Evolutionary conservation across 495 filamentous ascomycete species (phyloP), one percentile per base, ranked within the genome.

Genomic region (Cladorrhinum samala): DNA sequence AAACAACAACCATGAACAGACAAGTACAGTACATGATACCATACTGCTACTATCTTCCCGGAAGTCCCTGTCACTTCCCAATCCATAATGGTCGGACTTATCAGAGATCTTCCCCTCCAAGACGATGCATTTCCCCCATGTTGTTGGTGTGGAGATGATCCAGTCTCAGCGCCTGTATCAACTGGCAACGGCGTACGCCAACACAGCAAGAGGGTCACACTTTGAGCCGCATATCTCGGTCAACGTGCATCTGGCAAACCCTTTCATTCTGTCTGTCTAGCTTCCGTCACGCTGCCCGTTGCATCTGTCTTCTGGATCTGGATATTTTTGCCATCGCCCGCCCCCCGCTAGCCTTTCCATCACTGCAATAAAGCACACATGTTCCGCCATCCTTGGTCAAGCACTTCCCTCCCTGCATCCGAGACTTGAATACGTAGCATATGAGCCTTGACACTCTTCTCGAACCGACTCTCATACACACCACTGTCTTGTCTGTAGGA

Each of bases 111-210:
- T 70, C 63, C 68, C 64, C 68, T 49, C 57, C 67, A 67, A 65
- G 64, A 55, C 55, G 65, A 70, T 70, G 70, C 70, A 71, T 69
- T 67, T 68, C 68, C 73, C 72, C 59, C 65, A 71, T 74, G 73
- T 44, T 73, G 73, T 69, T 63, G 74, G 73, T 71, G 78, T 80
- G 77, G 78, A 79, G 75, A 73, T 78, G 73, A 68, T 75, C 75
- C 76, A 77, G 76, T 76, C 77, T 72, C 78, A 69, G 69, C 70
- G 66, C 57, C 71, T 81, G 73, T 78, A 82, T 80, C 74, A 77
- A 88, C 85, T 93, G 89, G 90, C 77, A 80, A 83, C 74, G 78
- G 87, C 76, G 76, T 71, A 84, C 85, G 90, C 90, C 90, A 96
- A 77, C 90, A 83, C 90, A 96, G 90, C 89, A 88, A 75, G 68